Percentiles rank a stretch among this genome's conserved stretches.
Conservation (phyloP, 805 yeast species). For the Ogataea siamensis region DNA sequence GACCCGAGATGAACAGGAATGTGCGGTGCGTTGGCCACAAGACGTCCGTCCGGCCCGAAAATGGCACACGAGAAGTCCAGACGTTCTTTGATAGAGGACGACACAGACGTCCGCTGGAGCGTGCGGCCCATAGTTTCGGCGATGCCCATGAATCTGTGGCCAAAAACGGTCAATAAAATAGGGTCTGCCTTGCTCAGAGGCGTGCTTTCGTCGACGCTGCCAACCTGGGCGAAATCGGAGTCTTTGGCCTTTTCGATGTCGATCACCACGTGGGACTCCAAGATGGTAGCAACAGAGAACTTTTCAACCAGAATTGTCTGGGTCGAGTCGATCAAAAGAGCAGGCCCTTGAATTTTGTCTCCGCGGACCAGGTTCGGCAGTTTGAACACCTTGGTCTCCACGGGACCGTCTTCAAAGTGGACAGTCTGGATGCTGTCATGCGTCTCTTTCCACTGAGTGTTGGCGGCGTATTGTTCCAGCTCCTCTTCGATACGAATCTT, state of each 20-base stretch:
- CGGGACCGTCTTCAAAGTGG: conserved; percentile 13
- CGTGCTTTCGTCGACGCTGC: conserved; percentile 11
- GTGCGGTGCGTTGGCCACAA: conserved; percentile 44
- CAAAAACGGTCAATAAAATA: conserved; percentile 39
- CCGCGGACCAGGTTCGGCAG: conserved; percentile 33
- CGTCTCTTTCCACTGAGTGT: not conserved
- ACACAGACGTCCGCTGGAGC: conserved; percentile 39
- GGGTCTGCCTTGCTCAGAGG: conserved; percentile 34
- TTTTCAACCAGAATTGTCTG: conserved; percentile 42
- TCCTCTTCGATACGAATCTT: conserved; percentile 4
- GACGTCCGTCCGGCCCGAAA: conserved; percentile 39
- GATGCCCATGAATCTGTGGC: conserved; percentile 45
- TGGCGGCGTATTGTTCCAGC: not conserved
- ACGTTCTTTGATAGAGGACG: conserved; percentile 43
- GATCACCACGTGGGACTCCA: conserved; percentile 36
- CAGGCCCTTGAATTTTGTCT: conserved; percentile 37
- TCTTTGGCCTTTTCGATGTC: conserved; percentile 11
- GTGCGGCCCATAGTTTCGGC: conserved; percentile 46
- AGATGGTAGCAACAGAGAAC: conserved; percentile 34
- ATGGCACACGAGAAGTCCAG: conserved; percentile 45
- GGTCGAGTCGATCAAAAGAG: conserved; percentile 34
- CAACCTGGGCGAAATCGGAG: conserved; percentile 8
- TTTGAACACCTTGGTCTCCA: conserved; percentile 30
- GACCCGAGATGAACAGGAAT: conserved; percentile 45
- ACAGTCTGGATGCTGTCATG: conserved; percentile 10